Percentiles rank a stretch among this genome's conserved stretches.
phyloP scores from a whole-genome alignment of 495 filamentous ascomycete genomes.

The Penicilliopsis zonata region DNA sequence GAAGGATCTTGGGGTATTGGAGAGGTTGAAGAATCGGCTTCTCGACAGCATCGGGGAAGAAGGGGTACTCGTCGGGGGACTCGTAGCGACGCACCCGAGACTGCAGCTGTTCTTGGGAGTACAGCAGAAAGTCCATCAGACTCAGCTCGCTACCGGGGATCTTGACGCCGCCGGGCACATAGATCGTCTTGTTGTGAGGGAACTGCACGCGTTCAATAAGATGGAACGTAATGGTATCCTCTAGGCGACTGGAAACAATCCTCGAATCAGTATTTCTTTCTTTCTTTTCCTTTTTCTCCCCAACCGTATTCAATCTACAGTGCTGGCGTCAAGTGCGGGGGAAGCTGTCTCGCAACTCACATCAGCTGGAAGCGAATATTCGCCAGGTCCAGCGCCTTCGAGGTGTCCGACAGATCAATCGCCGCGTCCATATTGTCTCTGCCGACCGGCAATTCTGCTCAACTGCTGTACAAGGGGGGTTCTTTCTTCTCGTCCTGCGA shows the following conservation, averaged over 20 bases:
- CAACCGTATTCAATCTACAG: too few relatives aligned
- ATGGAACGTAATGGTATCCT: slow-evolving; percentile 98
- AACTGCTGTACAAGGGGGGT: too few relatives aligned
- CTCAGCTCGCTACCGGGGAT: slow-evolving; percentile 63
- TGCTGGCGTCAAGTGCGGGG: slow-evolving; percentile 4
- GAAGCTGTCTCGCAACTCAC: slow-evolving; percentile 34
- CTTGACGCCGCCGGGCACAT: slow-evolving; percentile 62
- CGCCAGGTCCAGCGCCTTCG: slow-evolving; percentile 74
- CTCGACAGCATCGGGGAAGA: slow-evolving; percentile 78
- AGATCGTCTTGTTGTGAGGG: slow-evolving; percentile 82
- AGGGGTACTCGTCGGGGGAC: slow-evolving; percentile 94
- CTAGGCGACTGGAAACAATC: slow-evolving; percentile 56
- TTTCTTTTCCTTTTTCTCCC: slow-evolving; percentile 2
- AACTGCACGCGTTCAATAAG: slow-evolving; percentile 98
- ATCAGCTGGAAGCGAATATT: slow-evolving; percentile 96
- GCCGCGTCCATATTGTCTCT: slow-evolving; percentile 68
- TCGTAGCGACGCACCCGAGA: slow-evolving; percentile 93
- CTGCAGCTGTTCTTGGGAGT: slow-evolving; percentile 79
- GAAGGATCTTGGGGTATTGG: slow-evolving; percentile 81
- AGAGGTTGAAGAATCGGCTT: slow-evolving; percentile 77
- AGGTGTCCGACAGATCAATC: slow-evolving; percentile 75
- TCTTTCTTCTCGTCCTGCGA: too few relatives aligned
- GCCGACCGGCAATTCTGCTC: too few relatives aligned
- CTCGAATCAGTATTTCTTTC: slow-evolving; percentile 3
- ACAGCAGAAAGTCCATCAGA: slow-evolving; percentile 89